Base-by-base conservation (phyloP, 2,329 filamentous ascomycete genomes). In the Pseudocercospora musae region DNA sequence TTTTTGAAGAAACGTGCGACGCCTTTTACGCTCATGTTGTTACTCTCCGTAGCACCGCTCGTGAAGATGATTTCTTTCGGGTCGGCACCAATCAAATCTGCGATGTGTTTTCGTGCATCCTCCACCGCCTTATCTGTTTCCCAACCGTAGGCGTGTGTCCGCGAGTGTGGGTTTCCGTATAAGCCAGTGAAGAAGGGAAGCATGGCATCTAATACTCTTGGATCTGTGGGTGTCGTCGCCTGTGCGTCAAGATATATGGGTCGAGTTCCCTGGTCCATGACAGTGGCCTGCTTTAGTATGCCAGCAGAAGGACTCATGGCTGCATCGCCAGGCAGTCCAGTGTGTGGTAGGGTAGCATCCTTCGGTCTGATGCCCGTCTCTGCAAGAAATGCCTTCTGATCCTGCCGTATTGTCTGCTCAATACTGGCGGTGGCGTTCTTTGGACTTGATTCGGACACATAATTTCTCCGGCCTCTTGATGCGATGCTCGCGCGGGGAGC, bases 1-100 rank as follows among this genome's bases (percentile, higher is more conserved):
- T 91, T 87, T 68, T 92, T 92, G 76, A 97, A 97, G 80, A 99
- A 99, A 66, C 94, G 86, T 20, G 95, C 93, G 8, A 99, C 94
- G 67, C 95, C 95, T 81, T 99, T 99, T 81, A 99, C 92, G 78
- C 92, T 96, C 95, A 99, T 99, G 74, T 99, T 99, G 80, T 99
- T 99, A 75, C 92, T 97, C 81, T 99, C 95, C 0, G 95, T 99
- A 15, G 95, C 95, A 59, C 95, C 95, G 72, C 93, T 97, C 6
- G 95, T 99, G 79, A 99, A 98, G 72, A 99, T 96, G 68, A 99
- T 98, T 76, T 99, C 95, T 79, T 99, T 99, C 5, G 95, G 82
- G 75, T 99, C 92, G 27, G 95, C 95, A 25, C 94, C 94, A 68
- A 99, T 95, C 59, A 99, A 84, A 42, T 84, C 84, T 2, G 95